A percentile compares a stretch with the other conserved stretches of the same genome.
Evolutionary conservation across 345 rosid species (phyloP).

Genomic region (Cardamine chenopodiifolia): DNA sequence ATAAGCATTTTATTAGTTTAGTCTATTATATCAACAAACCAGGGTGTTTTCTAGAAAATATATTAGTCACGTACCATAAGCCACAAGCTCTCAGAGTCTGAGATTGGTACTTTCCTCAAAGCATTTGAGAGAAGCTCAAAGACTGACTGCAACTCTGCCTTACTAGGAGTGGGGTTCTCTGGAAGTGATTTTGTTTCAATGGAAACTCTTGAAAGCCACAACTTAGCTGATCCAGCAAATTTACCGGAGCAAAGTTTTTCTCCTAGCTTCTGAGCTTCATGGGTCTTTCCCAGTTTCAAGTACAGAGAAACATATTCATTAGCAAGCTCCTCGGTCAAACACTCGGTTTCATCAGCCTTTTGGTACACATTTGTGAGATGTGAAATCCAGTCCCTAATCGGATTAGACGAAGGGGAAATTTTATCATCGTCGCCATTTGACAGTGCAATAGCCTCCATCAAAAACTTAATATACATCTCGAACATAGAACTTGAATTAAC

Average conservation of each 20-base stretch:
- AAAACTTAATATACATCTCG: constrained; percentile 59
- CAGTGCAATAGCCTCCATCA: constrained; percentile 52
- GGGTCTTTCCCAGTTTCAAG: constrained; percentile 59
- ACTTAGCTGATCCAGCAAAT: constrained; percentile 55
- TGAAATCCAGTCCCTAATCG: constrained; percentile 43
- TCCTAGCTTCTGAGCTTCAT: constrained; percentile 65
- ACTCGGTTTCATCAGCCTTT: constrained; percentile 66
- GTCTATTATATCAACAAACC: neutral
- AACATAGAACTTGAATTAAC: constrained; percentile 65
- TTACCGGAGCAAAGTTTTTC: constrained; percentile 63
- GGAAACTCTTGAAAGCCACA: constrained; percentile 67
- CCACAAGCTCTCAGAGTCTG: constrained; percentile 86
- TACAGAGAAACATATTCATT: constrained; percentile 63
- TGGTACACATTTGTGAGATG: constrained; percentile 58
- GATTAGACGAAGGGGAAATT: constrained; percentile 31
- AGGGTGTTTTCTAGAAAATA: neutral
- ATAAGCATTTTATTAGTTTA: constrained; percentile 4
- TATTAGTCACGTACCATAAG: constrained; percentile 56
- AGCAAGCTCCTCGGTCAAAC: constrained; percentile 71
- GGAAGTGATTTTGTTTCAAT: constrained; percentile 56
- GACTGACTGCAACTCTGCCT: constrained; percentile 51
- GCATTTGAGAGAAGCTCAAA: constrained; percentile 58
- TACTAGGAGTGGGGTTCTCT: constrained; percentile 41
- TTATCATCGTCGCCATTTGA: constrained; percentile 47
- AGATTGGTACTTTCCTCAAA: constrained; percentile 52